Percentiles rank a stretch among this genome's conserved stretches.
Conservation (phyloP, 768 basidiomycete species). For the Pulveroboletus sp. region DNA sequence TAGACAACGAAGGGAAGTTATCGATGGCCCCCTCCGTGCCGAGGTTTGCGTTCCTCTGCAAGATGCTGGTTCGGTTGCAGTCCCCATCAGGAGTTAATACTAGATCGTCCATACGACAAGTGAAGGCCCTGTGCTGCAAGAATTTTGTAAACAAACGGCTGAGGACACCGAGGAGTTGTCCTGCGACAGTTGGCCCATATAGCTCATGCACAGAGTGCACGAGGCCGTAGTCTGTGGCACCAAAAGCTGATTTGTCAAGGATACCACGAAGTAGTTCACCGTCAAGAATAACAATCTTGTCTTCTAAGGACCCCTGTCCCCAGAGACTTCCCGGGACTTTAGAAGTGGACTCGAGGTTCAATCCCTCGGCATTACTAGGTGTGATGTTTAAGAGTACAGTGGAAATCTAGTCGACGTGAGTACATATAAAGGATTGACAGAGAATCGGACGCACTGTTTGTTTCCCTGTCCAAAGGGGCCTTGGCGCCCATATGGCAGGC, state of each 20-base stretch:
- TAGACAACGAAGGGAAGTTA: slow-evolving; percentile 73
- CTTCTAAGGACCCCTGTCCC: slow-evolving; percentile 76
- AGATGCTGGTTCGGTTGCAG: slow-evolving; percentile 56
- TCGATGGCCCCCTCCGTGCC: slow-evolving; percentile 89
- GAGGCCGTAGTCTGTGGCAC: slow-evolving; percentile 92
- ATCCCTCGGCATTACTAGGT: slow-evolving; percentile 68
- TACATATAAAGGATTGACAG: background rate
- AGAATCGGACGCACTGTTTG: slow-evolving; percentile 69
- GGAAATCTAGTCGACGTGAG: slow-evolving; percentile 60
- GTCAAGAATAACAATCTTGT: slow-evolving; percentile 83
- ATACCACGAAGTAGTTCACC: slow-evolving; percentile 93
- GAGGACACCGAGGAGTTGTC: slow-evolving; percentile 86
- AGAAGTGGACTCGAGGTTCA: slow-evolving; percentile 80
- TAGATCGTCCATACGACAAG: slow-evolving; percentile 98
- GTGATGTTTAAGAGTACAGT: slow-evolving; percentile 92
- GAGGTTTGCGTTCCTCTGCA: slow-evolving; percentile 61
- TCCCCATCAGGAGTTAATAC: slow-evolving; percentile 84
- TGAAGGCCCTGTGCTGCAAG: slow-evolving; percentile 94
- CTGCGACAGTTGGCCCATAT: slow-evolving; percentile 86
- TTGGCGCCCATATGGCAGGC: slow-evolving; percentile 89
- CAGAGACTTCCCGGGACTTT: slow-evolving; percentile 87
- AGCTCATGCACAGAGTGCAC: slow-evolving; percentile 97
- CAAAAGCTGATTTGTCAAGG: slow-evolving; percentile 96
- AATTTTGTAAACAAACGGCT: slow-evolving; percentile 96
- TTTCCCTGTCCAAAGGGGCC: slow-evolving; percentile 94